These are phyloP conservation scores for Arabidopsis arenosa DNA, from an alignment of 345 rosid genomes.

Conservation along the genomic window DNA sequence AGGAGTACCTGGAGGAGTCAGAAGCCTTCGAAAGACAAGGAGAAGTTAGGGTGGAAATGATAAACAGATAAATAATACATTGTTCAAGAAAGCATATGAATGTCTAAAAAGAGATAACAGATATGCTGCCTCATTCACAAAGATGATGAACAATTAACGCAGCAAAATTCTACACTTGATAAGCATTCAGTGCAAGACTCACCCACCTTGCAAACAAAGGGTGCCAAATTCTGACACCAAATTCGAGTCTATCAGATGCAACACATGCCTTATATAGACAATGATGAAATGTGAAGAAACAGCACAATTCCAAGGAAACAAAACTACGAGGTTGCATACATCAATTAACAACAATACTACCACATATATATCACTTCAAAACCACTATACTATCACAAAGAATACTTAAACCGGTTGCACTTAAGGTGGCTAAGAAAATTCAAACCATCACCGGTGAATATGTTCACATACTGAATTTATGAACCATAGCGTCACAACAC, in stretches of 20 bases:
- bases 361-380: neutral
- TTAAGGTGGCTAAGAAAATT: conserved; percentile 1
- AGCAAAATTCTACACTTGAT: neutral
- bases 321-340: neutral
- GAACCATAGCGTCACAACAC: neutral
- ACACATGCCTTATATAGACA: conserved; percentile 13
- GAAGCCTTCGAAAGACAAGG: conserved; percentile 67
- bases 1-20: conserved; percentile 98
- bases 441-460: neutral
- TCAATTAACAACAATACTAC: conserved; percentile 7
- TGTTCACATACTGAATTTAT: neutral
- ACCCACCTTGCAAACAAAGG: conserved; percentile 7
- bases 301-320: neutral
- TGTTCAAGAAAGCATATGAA: neutral
- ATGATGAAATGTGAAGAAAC: conserved; percentile 22
- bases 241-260: neutral
- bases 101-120: neutral
- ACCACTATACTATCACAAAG: neutral
- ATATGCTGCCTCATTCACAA: conserved; percentile 10
- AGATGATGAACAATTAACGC: neutral
- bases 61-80: neutral
- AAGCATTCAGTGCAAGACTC: conserved; percentile 8
- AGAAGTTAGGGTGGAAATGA: conserved; percentile 1
- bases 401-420: neutral
- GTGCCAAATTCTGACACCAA: neutral